Conservation (phyloP, 306 rosid species). For the Vachellia collinsii region DNA sequence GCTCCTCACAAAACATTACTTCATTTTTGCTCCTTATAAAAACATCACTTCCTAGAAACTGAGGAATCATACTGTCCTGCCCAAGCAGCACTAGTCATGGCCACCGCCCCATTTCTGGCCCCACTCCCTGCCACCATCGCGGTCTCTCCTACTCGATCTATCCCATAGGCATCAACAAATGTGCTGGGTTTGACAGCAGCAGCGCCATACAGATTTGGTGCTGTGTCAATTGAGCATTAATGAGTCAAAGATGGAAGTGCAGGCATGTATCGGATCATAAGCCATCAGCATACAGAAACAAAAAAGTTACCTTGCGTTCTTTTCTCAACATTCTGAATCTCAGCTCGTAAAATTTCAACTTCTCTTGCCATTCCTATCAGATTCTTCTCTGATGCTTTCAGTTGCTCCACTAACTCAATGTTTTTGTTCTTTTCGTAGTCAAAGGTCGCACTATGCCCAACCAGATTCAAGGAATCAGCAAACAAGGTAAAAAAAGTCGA, state of each 20-base stretch:
- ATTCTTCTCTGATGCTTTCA: conserved; percentile 78
- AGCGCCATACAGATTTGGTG: conserved; percentile 48
- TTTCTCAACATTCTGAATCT: conserved; percentile 66
- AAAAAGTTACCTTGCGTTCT: conserved; percentile 64
- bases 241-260: conserved; percentile 38
- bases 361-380: conserved; percentile 78
- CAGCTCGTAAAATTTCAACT: conserved; percentile 70
- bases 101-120: conserved; percentile 39
- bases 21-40: not conserved
- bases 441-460: conserved; percentile 59
- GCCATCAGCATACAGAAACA: conserved; percentile 15
- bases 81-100: conserved; percentile 33
- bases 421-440: conserved; percentile 74
- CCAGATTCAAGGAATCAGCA: conserved; percentile 35
- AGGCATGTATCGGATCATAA: conserved; percentile 20
- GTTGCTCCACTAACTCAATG: conserved; percentile 70
- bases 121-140: conserved; percentile 44
- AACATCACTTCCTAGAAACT: conserved; percentile 41
- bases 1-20: conserved; percentile 33
- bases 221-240: conserved; percentile 40
- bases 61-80: conserved; percentile 53
- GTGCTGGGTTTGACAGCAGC: conserved; percentile 44
- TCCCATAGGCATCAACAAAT: conserved; percentile 53
- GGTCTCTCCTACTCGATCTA: conserved; percentile 55
- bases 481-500: conserved; percentile 24